Conservation (phyloP, 2,329 filamentous ascomycete genomes). For the Aspergillus awamori region DNA sequence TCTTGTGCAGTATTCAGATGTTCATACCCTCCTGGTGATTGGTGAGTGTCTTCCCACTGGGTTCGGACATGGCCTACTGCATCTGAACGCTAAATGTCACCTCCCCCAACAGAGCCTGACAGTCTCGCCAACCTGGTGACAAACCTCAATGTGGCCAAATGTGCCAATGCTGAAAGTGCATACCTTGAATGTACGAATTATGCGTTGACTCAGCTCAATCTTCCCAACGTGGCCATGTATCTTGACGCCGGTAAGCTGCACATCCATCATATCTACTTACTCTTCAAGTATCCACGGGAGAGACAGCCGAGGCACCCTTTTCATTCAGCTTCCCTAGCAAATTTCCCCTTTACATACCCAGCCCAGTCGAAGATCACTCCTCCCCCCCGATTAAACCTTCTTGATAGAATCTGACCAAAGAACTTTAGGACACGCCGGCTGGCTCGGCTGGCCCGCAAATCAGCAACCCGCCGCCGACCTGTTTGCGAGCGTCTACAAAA, state of each 20-base stretch:
- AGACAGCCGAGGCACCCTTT: background rate
- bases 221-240: constrained; percentile 66
- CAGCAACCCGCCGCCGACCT: constrained; percentile 54
- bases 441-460: constrained; percentile 68
- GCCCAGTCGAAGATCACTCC: background rate
- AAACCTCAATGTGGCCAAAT: constrained; percentile 59
- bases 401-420: background rate
- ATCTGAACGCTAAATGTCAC: constrained; percentile 5
- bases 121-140: constrained; percentile 66
- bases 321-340: background rate
- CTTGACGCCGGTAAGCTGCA: constrained; percentile 57
- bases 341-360: background rate
- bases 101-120: constrained; percentile 58
- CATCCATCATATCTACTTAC: background rate
- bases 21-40: constrained; percentile 54
- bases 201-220: constrained; percentile 59
- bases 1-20: constrained; percentile 57
- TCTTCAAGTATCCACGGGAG: background rate
- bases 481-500: constrained; percentile 52
- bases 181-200: constrained; percentile 62
- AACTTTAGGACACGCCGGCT: constrained; percentile 56
- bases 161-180: constrained; percentile 55
- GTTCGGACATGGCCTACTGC: too few relatives aligned
- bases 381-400: background rate
- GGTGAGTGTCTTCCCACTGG: constrained; percentile 32